A percentile compares a stretch with the other conserved stretches of the same genome.
These are phyloP conservation scores for Brassica juncea DNA, from an alignment of 345 rosid genomes.

Conservation along the genomic window DNA sequence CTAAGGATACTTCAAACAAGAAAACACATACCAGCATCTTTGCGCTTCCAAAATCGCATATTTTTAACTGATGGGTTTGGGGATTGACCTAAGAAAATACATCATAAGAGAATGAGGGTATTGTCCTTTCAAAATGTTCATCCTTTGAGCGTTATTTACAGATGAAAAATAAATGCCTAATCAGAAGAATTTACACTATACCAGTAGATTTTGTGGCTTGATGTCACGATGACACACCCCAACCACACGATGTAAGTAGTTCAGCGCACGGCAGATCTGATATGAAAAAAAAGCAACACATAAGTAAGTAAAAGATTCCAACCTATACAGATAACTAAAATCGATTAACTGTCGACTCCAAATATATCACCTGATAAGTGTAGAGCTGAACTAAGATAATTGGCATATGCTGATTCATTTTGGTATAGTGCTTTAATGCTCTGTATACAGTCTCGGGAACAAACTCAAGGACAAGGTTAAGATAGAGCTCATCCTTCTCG, in stretches of 20 bases:
- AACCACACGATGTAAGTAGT: conserved; percentile 73
- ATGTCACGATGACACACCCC: conserved; percentile 94
- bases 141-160: background rate
- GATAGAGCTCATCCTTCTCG: conserved; percentile 75
- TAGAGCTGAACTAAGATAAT: conserved; percentile 75
- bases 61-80: conserved; percentile 81
- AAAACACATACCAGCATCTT: conserved; percentile 82
- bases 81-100: conserved; percentile 73
- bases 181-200: conserved; percentile 34
- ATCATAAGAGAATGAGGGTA: conserved; percentile 16
- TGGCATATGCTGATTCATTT: conserved; percentile 77
- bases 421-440: conserved; percentile 68
- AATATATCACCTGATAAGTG: conserved; percentile 70
- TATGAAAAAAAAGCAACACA: conserved; percentile 47
- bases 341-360: background rate
- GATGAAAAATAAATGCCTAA: conserved; percentile 20
- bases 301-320: conserved; percentile 43
- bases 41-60: conserved; percentile 98
- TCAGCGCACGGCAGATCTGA: conserved; percentile 85
- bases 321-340: conserved; percentile 9
- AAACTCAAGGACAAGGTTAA: conserved; percentile 87
- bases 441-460: conserved; percentile 79
- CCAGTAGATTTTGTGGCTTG: conserved; percentile 91
- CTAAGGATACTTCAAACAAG: background rate
- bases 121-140: background rate